These are phyloP conservation scores for Withania somnifera DNA, from an alignment of 305 asterid genomes.

Conservation along the genomic window DNA sequence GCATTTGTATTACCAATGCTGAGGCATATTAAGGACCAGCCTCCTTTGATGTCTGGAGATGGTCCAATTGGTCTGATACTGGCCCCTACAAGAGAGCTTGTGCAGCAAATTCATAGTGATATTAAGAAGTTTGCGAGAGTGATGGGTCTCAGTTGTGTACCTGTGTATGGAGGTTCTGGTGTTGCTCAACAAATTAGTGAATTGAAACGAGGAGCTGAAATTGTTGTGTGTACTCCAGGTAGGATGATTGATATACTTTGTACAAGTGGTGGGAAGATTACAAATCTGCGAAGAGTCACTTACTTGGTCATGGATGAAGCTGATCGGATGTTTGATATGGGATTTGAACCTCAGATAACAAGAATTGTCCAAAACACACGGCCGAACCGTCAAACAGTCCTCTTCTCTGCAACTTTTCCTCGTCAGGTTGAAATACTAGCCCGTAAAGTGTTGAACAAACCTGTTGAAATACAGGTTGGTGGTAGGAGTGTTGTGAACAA, in stretches of 20 bases:
- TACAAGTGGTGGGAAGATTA: conserved; percentile 87
- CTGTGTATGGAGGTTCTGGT: conserved; percentile 96
- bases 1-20: conserved; percentile 97
- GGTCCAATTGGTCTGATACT: conserved; percentile 92
- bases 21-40: conserved; percentile 94
- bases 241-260: conserved; percentile 95
- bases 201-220: conserved; percentile 88
- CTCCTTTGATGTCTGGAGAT: conserved; percentile 76
- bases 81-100: conserved; percentile 99
- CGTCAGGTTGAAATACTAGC: conserved; percentile 95
- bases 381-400: conserved; percentile 92
- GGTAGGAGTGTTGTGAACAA: conserved; percentile 98
- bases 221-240: conserved; percentile 97
- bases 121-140: conserved; percentile 73
- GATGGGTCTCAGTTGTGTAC: conserved; percentile 77
- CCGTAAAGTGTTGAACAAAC: conserved; percentile 83
- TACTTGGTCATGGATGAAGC: conserved; percentile 99
- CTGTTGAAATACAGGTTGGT: conserved; percentile 88
- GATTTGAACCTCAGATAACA: conserved; percentile 95
- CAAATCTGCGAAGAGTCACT: conserved; percentile 86
- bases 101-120: conserved; percentile 87
- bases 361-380: conserved; percentile 86
- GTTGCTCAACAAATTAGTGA: conserved; percentile 99
- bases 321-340: conserved; percentile 98
- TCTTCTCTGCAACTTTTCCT: conserved; percentile 96